A percentile compares a stretch with the other conserved stretches of the same genome.
Evolutionary conservation across 345 rosid species (phyloP).

Genomic region (Citrus sp.): DNA sequence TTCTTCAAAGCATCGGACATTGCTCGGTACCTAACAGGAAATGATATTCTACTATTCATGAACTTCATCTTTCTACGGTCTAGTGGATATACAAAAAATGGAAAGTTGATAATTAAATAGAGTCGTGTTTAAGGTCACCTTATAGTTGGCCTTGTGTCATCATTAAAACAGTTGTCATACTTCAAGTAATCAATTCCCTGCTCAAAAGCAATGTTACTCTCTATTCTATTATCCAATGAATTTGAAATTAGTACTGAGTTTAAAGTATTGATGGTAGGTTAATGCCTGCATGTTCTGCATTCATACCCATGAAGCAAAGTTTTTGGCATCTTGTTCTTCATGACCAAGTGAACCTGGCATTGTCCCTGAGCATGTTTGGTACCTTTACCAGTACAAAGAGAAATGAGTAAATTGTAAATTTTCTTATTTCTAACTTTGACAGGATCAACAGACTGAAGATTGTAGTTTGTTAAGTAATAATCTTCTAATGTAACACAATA

Average conservation of each 20-base stretch:
- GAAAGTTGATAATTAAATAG: neutral
- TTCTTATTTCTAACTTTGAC: neutral
- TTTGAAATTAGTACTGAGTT: neutral
- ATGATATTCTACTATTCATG: neutral
- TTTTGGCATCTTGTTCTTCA: constrained; percentile 22
- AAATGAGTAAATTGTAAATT: neutral
- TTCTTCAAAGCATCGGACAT: constrained; percentile 36
- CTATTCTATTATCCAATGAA: neutral
- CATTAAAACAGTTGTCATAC: constrained; percentile 35
- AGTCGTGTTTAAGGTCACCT: constrained; percentile 16
- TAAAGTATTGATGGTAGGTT: neutral
- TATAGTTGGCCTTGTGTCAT: constrained; percentile 24
- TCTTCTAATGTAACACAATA: neutral
- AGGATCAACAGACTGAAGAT: neutral
- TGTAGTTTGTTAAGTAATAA: neutral
- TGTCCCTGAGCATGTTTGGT: constrained; percentile 20
- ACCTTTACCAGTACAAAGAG: neutral
- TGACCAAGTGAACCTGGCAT: constrained; percentile 29
- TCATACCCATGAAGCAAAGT: constrained; percentile 32
- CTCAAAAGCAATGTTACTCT: neutral
- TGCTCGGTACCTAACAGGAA: constrained; percentile 17
- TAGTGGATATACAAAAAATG: neutral
- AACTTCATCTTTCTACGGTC: neutral
- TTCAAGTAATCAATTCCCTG: constrained; percentile 45
- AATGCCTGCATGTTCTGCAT: neutral